A percentile compares a stretch with the other conserved stretches of the same genome.
phyloP scores from a whole-genome alignment of 257 asterid genomes.

The Jaltomata sinuosa region DNA sequence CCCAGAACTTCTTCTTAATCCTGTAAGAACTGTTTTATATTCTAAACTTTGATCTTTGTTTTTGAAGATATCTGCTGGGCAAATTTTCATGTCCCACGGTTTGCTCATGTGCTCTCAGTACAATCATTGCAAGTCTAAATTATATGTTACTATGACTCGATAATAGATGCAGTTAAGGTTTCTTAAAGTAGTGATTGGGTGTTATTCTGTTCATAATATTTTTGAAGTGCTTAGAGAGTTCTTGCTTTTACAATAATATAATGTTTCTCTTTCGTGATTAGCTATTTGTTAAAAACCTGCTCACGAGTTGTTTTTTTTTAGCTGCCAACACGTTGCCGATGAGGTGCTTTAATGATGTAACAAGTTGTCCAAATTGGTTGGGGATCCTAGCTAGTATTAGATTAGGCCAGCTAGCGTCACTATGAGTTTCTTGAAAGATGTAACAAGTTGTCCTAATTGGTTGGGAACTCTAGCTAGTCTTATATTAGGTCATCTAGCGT shows the following conservation, averaged over 20 bases:
- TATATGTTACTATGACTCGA: background rate
- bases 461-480: background rate
- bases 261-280: background rate
- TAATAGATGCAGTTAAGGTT: background rate
- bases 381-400: background rate
- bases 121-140: background rate
- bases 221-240: background rate
- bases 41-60: background rate
- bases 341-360: background rate
- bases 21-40: slow-evolving; percentile 53
- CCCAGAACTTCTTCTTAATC: slow-evolving; percentile 88
- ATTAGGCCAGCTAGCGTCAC: background rate
- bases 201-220: background rate
- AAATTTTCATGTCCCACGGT: background rate
- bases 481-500: background rate
- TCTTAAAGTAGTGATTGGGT: background rate
- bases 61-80: background rate
- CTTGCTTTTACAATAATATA: background rate
- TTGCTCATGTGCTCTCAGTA: background rate
- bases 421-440: background rate
- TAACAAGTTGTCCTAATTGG: background rate
- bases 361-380: background rate
- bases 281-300: background rate
- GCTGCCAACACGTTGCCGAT: background rate
- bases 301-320: background rate